phyloP scores from a whole-genome alignment of 768 basidiomycete genomes.

The Cystobasidium tubakii region DNA sequence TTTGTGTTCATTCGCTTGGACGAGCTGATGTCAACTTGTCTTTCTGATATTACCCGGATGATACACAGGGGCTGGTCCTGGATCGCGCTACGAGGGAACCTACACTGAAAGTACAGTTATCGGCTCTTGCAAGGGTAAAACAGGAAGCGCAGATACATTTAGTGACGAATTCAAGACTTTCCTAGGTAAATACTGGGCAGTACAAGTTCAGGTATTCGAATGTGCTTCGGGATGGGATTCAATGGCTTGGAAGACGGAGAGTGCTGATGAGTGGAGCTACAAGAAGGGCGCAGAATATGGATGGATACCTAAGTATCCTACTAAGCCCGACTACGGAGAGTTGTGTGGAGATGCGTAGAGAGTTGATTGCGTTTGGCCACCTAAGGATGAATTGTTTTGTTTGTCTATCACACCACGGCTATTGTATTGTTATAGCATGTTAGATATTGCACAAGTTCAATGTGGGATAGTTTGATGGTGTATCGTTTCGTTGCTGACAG shows the following conservation, averaged over 20 bases:
- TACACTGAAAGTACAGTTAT: slow-evolving; percentile 45
- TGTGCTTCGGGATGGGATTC: slow-evolving; percentile 46
- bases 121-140: slow-evolving; percentile 49
- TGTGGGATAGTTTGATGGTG: no score
- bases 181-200: slow-evolving; percentile 77
- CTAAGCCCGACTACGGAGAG: slow-evolving; percentile 57
- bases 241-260: slow-evolving; percentile 53
- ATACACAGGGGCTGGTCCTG: slow-evolving; percentile 47
- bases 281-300: slow-evolving; percentile 68
- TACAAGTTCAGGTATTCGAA: slow-evolving; percentile 55
- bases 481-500: no score
- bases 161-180: slow-evolving; percentile 73
- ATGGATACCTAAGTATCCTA: slow-evolving; percentile 70
- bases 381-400: no score
- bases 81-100: slow-evolving; percentile 49
- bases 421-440: no score
- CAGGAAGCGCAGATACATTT: slow-evolving; percentile 68
- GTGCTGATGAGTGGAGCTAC: slow-evolving; percentile 84
- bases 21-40: neutral
- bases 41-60: slow-evolving; percentile 17
- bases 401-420: no score
- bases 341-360: slow-evolving; percentile 54
- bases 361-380: no score
- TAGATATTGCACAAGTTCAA: no score
- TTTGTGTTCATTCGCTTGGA: neutral